phyloP scores from a whole-genome alignment of 2,329 filamentous ascomycete genomes.

The Leptographium wingfieldii region DNA sequence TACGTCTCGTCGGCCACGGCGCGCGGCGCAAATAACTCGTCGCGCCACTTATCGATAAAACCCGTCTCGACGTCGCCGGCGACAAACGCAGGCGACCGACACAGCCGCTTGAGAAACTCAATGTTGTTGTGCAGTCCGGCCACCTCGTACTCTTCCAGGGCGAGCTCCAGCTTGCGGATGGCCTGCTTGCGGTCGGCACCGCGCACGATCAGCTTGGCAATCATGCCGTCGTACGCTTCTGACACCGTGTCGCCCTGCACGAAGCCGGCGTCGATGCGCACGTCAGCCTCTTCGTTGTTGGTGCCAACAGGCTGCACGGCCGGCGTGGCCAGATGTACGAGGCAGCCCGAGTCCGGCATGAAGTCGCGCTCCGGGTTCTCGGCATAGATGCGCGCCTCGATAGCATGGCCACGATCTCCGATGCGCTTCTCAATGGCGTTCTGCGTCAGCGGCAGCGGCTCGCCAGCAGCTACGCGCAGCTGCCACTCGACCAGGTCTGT shows the following conservation, averaged over 20 bases:
- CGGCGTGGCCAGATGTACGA: constrained; percentile 73
- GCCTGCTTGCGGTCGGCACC: constrained; percentile 67
- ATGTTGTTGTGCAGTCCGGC: constrained; percentile 92
- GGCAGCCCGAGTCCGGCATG: constrained; percentile 80
- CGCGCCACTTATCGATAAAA: constrained; percentile 81
- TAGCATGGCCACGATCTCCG: constrained; percentile 64
- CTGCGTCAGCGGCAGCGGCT: constrained; percentile 43
- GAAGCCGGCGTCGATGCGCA: constrained; percentile 90
- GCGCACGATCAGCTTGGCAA: constrained; percentile 89
- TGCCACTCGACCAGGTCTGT: constrained; percentile 88
- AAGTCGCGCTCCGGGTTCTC: constrained; percentile 89
- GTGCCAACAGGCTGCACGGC: constrained; percentile 17
- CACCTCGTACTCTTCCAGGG: constrained; percentile 80
- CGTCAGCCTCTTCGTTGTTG: constrained; percentile 41
- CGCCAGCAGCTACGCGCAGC: constrained; percentile 57
- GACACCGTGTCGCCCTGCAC: constrained; percentile 84
- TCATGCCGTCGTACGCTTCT: constrained; percentile 96
- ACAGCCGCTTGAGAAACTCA: constrained; percentile 86
- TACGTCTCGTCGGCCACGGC: constrained; percentile 59
- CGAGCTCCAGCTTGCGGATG: constrained; percentile 67
- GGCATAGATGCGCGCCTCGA: constrained; percentile 93
- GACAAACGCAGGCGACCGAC: constrained; percentile 69
- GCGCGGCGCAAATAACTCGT: constrained; percentile 60
- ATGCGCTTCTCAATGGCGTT: constrained; percentile 63
- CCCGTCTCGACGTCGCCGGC: constrained; percentile 86